Conservation (phyloP, 2,329 filamentous ascomycete genomes). For the Huntiella savannae region DNA sequence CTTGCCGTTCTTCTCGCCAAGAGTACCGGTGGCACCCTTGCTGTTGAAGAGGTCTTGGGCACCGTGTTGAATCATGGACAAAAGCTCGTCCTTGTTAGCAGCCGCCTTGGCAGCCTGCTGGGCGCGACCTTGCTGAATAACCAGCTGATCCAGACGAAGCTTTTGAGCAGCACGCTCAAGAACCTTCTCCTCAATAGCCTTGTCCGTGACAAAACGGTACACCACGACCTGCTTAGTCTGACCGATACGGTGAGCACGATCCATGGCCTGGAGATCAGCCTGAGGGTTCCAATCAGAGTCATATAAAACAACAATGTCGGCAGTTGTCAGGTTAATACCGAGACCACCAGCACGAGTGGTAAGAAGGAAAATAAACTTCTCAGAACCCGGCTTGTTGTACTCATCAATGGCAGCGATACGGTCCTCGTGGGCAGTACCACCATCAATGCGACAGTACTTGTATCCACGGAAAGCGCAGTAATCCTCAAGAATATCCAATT, state of each 20-base stretch:
- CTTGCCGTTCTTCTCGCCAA: constrained; percentile 40
- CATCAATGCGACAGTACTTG: constrained; percentile 94
- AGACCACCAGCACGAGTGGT: constrained; percentile 90
- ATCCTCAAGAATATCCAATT: constrained; percentile 91
- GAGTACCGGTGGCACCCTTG: constrained; percentile 43
- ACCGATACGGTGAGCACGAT: constrained; percentile 92
- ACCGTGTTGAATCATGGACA: constrained; percentile 97
- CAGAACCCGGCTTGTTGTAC: constrained; percentile 88
- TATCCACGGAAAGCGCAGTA: constrained; percentile 93
- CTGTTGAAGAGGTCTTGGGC: constrained; percentile 82
- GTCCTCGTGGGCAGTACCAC: constrained; percentile 90
- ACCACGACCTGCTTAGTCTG: constrained; percentile 97
- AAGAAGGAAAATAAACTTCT: constrained; percentile 90
- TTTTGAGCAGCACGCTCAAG: constrained; percentile 93
- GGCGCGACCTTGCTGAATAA: constrained; percentile 91
- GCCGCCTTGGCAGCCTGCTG: constrained; percentile 81
- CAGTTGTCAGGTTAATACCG: constrained; percentile 87
- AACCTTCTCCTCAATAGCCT: constrained; percentile 96
- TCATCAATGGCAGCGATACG: constrained; percentile 95
- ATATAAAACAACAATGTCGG: constrained; percentile 89
- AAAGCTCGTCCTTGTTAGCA: constrained; percentile 84
- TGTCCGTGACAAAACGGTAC: constrained; percentile 92
- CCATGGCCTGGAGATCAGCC: constrained; percentile 96
- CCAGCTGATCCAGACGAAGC: constrained; percentile 82
- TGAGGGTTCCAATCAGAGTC: constrained; percentile 99